Evolutionary conservation across 495 filamentous ascomycete genomes (phyloP).

Genomic region (Amphirosellinia nigrospora): DNA sequence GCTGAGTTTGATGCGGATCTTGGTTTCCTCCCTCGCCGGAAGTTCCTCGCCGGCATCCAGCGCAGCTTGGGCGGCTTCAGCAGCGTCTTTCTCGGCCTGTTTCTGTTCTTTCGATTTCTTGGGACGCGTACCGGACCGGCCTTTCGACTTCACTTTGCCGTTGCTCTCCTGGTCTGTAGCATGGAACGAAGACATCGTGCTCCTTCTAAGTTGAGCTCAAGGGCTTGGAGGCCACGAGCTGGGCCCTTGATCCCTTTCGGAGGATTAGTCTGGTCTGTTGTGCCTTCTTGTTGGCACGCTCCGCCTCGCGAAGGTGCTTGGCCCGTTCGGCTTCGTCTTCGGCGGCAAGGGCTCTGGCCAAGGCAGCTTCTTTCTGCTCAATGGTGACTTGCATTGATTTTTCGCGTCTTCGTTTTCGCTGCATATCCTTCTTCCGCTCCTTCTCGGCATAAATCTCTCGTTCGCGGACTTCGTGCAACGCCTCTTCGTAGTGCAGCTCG

Average conservation of each 20-base stretch:
- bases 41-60: conserved; percentile 83
- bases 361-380: conserved; percentile 82
- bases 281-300: conserved; percentile 86
- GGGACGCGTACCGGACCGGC: conserved; percentile 68
- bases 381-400: conserved; percentile 88
- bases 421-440: conserved; percentile 99
- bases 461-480: conserved; percentile 82
- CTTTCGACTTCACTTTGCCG: conserved; percentile 66
- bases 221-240: conserved; percentile 74
- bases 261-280: conserved; percentile 81
- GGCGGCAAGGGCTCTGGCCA: conserved; percentile 73
- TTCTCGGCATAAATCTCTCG: conserved; percentile 94
- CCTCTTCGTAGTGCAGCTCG: conserved; percentile 62
- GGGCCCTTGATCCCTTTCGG: conserved; percentile 80
- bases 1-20: conserved; percentile 62
- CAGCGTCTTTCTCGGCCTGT: conserved; percentile 90
- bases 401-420: conserved; percentile 94
- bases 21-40: conserved; percentile 72
- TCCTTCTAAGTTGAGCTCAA: conserved; percentile 87
- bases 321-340: conserved; percentile 79
- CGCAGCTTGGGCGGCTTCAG: conserved; percentile 85
- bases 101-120: conserved; percentile 97
- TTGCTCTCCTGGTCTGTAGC: conserved; percentile 65
- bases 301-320: conserved; percentile 78
- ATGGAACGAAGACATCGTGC: conserved; percentile 85